Base-by-base conservation (phyloP, 2,329 filamentous ascomycete species). In the Purpureocillium lavendulum region DNA sequence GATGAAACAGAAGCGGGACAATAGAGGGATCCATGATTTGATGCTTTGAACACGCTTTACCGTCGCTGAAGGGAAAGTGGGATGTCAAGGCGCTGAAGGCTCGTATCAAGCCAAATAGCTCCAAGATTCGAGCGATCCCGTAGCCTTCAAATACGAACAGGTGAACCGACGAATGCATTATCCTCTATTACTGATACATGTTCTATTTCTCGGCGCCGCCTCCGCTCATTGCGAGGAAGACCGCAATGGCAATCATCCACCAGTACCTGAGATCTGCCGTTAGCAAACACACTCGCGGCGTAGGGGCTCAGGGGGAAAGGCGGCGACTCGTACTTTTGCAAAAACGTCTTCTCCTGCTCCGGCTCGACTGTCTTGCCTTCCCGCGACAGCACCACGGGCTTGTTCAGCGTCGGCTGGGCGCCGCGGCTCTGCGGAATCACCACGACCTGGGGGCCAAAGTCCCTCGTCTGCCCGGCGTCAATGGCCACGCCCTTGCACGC, bases 401-500 rank as follows among this genome's bases (percentile, higher is more conserved):
- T 75, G 51, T 82, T 82, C 51, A 84, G 60, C 48, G 70, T 69
- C 2, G 77, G 77, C 54, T 72, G 67, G 55, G 68, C 70, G 2
- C 77, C 80, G 40, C 57, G 60, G 34, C 52, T 58, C 32, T 69
- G 63, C 17, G 65, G 59, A 33, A 71, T 52, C 35, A 83, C 60
- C 38, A 69, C 56, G 7, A 72, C 75, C 62, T 76, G 68, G 33
- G 79, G 77, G 0, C 76, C 77, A 61, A 82, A 82, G 54, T 82
- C 77, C 46, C 78, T 67, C 50, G 78, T 82, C 49, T 74, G 67
- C 2, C 78, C 78, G 10, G 78, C 78, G 54, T 82, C 78, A 41
- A 82, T 75, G 48, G 56, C 56, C 15, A 77, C 69, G n/a, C 77
- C 75, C 54, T 71, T 71, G 35, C 70, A 55, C 28, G 66, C 64